Percentiles rank a stretch among this genome's conserved stretches.
Conservation (phyloP, 1,284 basidiomycete species). For the Boletus mariae region DNA sequence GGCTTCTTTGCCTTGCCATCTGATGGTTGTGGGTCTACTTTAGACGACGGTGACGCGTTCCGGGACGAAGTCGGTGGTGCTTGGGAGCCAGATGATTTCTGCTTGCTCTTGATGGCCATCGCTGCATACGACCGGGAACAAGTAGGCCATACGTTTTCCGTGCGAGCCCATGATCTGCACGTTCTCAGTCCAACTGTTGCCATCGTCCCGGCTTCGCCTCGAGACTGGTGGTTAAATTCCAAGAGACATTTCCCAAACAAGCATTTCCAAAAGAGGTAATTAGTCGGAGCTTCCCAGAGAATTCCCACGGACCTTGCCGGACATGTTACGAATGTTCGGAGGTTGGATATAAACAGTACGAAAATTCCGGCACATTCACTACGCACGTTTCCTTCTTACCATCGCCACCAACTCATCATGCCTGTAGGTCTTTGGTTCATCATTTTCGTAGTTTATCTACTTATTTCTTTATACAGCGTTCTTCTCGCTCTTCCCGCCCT, state of each 20-base stretch:
- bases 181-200: constrained; percentile 12
- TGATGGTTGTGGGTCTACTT: constrained; percentile 3
- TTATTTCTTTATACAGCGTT: constrained; percentile 40
- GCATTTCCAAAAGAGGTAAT: constrained; percentile 6
- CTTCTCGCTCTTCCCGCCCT: constrained; percentile 59
- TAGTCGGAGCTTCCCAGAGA: neutral
- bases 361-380: constrained; percentile 9
- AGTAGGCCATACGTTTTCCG: constrained; percentile 1
- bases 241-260: constrained; percentile 1
- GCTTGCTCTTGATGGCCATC: constrained; percentile 16
- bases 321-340: constrained; percentile 17
- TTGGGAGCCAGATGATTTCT: constrained; percentile 9
- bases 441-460: constrained; percentile 3
- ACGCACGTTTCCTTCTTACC: constrained; percentile 16
- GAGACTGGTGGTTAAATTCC: neutral
- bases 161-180: constrained; percentile 7
- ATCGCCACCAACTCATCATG: constrained; percentile 42
- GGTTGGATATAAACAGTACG: neutral
- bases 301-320: constrained; percentile 23
- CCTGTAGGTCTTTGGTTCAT: constrained; percentile 46
- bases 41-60: constrained; percentile 5
- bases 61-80: neutral
- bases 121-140: constrained; percentile 19
- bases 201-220: constrained; percentile 2
- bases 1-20: constrained; percentile 7